Conservation (phyloP, 2,329 filamentous ascomycete species). For the Pseudogymnoascus destructans region DNA sequence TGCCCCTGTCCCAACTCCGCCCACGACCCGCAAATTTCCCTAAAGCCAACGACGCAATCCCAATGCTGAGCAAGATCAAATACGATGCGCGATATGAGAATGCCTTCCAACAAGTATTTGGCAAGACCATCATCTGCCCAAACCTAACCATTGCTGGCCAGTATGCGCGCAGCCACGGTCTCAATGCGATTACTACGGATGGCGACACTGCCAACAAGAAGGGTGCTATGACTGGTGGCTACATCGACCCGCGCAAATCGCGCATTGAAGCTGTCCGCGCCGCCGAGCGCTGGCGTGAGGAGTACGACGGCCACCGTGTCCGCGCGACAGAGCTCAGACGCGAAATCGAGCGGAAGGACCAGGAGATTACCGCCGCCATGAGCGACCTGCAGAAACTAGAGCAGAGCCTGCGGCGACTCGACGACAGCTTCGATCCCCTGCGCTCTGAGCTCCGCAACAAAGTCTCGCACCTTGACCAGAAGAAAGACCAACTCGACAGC, state of each 20-base stretch:
- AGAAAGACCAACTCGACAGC: slow-evolving; percentile 58
- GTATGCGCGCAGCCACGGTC: slow-evolving; percentile 81
- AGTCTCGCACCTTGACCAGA: slow-evolving; percentile 59
- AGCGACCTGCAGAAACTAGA: slow-evolving; percentile 74
- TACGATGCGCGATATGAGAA: slow-evolving; percentile 67
- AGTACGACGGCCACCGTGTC: slow-evolving; percentile 54
- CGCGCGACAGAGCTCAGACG: slow-evolving; percentile 52
- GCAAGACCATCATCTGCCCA: slow-evolving; percentile 86
- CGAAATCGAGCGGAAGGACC: slow-evolving; percentile 67
- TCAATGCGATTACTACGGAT: slow-evolving; percentile 87
- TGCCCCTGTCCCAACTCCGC: slow-evolving; percentile 75
- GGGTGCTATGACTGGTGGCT: slow-evolving; percentile 90
- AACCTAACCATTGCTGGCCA: slow-evolving; percentile 78
- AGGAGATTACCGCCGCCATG: slow-evolving; percentile 77
- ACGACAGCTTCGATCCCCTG: slow-evolving; percentile 70
- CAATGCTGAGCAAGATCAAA: slow-evolving; percentile 70
- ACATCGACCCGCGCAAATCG: slow-evolving; percentile 73
- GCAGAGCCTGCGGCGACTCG: slow-evolving; percentile 62
- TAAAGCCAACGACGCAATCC: slow-evolving; percentile 73
- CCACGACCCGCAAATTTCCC: slow-evolving; percentile 63
- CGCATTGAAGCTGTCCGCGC: slow-evolving; percentile 73
- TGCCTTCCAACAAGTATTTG: slow-evolving; percentile 90
- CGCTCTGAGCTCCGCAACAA: slow-evolving; percentile 65
- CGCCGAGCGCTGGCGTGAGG: slow-evolving; percentile 60
- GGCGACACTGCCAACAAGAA: slow-evolving; percentile 92